Conservation (phyloP, 495 filamentous ascomycete species). For the Aspergillus baeticus region DNA sequence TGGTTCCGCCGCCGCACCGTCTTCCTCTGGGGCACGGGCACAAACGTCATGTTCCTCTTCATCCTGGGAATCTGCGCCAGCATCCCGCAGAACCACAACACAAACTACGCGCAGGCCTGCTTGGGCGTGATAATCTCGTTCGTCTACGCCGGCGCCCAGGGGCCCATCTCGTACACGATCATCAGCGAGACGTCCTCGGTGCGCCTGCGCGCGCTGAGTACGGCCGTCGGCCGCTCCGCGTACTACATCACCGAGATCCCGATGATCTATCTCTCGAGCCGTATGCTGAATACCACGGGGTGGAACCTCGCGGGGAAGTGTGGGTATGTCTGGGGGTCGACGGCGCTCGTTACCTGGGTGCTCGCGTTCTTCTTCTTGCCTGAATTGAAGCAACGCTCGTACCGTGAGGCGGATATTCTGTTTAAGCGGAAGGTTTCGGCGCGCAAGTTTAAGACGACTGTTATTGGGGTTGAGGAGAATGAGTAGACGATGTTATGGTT, state of each 20-base stretch:
- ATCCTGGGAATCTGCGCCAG: constrained; percentile 64
- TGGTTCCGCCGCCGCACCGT: constrained; percentile 67
- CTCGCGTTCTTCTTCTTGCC: constrained; percentile 59
- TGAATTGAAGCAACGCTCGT: constrained; percentile 52
- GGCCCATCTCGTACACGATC: constrained; percentile 72
- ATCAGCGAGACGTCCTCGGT: constrained; percentile 71
- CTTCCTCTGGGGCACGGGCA: constrained; percentile 59
- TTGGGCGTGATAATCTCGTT: constrained; percentile 47
- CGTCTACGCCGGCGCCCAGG: constrained; percentile 71
- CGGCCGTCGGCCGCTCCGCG: constrained; percentile 63
- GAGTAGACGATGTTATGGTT: too few species aligned
- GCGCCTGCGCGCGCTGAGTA: constrained; percentile 74
- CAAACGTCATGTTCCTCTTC: constrained; percentile 65
- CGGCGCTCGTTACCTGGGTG: constrained; percentile 63
- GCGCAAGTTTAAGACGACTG: constrained; percentile 52
- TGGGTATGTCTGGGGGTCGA: constrained; percentile 75
- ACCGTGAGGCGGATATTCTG: constrained; percentile 53
- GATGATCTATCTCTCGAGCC: constrained; percentile 51
- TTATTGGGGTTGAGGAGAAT: constrained; percentile 51
- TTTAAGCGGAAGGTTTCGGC: constrained; percentile 54
- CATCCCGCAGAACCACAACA: constrained; percentile 35
- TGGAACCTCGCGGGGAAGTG: constrained; percentile 73
- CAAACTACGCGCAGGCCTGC: constrained; percentile 51
- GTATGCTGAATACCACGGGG: constrained; percentile 65
- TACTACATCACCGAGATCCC: constrained; percentile 70